Percentiles rank a stretch among this genome's conserved stretches.
These are phyloP conservation scores for Macrolepiota dolichaula DNA, from an alignment of 768 basidiomycete genomes.

Conservation along the genomic window DNA sequence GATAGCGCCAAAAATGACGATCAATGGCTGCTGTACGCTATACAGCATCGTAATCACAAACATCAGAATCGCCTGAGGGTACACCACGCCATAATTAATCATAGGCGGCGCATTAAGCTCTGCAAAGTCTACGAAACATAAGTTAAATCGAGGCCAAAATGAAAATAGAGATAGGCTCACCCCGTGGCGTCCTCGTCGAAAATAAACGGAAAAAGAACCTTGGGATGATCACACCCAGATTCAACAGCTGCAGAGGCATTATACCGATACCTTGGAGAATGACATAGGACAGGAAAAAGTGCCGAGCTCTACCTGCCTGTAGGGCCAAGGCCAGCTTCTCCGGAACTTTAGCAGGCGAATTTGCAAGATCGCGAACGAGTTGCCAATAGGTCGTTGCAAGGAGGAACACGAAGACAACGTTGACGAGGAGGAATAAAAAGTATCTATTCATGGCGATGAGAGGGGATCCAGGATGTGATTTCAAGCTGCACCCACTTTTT, in stretches of 20 bases:
- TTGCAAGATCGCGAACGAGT: slow-evolving; percentile 86
- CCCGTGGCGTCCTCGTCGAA: slow-evolving; percentile 86
- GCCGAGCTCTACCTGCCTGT: slow-evolving; percentile 71
- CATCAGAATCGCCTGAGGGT: slow-evolving; percentile 94
- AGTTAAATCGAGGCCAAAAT: not conserved
- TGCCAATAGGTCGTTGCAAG: slow-evolving; percentile 91
- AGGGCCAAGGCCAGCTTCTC: slow-evolving; percentile 87
- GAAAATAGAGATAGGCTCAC: slow-evolving; percentile 34
- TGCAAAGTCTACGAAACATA: slow-evolving; percentile 67
- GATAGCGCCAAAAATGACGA: slow-evolving; percentile 90
- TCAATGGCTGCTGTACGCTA: slow-evolving; percentile 93
- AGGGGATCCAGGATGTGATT: not conserved
- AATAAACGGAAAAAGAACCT: slow-evolving; percentile 72
- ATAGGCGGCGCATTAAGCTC: slow-evolving; percentile 97
- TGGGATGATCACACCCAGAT: slow-evolving; percentile 85
- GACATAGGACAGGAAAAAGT: slow-evolving; percentile 85
- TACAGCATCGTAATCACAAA: slow-evolving; percentile 95
- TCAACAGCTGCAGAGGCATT: slow-evolving; percentile 94
- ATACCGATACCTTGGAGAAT: slow-evolving; percentile 90
- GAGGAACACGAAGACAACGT: slow-evolving; percentile 93
- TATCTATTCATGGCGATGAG: slow-evolving; percentile 52
- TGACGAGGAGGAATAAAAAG: slow-evolving; percentile 87
- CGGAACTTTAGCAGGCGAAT: slow-evolving; percentile 91
- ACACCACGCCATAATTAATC: slow-evolving; percentile 97
- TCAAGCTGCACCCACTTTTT: slow-evolving; percentile 64